phyloP scores from a whole-genome alignment of 768 basidiomycete species.

The Pleurotus tuoliensis region DNA sequence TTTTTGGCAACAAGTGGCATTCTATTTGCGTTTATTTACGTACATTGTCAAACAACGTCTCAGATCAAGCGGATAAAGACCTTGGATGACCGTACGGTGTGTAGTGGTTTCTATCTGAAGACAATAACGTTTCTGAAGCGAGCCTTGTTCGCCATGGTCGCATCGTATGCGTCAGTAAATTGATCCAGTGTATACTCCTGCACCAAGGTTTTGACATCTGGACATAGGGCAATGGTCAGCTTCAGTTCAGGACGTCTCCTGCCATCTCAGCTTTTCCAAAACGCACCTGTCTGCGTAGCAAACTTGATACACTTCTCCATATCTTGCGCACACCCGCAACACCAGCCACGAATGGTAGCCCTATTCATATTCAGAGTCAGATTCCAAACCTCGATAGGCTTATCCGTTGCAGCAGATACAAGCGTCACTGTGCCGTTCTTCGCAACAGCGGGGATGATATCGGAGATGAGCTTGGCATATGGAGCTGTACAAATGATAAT shows the following conservation, averaged over 20 bases:
- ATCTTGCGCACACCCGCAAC: conserved; percentile 8
- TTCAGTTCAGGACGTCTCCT: no score
- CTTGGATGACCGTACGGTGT: no score
- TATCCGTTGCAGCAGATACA: conserved; percentile 8
- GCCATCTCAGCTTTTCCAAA: no score
- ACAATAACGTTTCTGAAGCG: conserved; percentile 8
- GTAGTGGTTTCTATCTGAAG: neutral
- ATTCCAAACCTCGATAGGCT: conserved; percentile 5
- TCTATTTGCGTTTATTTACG: no score
- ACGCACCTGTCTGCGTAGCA: neutral
- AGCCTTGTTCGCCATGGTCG: conserved; percentile 6
- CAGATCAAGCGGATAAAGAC: no score
- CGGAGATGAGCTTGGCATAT: conserved; percentile 3
- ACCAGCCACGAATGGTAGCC: conserved; percentile 4
- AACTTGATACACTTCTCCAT: conserved; percentile 10
- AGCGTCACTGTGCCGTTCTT: conserved; percentile 9
- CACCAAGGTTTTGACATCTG: conserved; percentile 7
- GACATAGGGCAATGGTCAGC: neutral
- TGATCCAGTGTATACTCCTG: conserved; percentile 7
- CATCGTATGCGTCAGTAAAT: conserved; percentile 5
- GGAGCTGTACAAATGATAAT: conserved; percentile 10
- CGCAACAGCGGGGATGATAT: conserved; percentile 6
- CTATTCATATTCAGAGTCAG: conserved; percentile 8
- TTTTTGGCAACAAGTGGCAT: no score
- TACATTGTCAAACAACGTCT: no score